Percentiles rank a stretch among this genome's conserved stretches.
Evolutionary conservation across 129 eudicot genomes (phyloP).

Genomic region (Mikania micrantha): DNA sequence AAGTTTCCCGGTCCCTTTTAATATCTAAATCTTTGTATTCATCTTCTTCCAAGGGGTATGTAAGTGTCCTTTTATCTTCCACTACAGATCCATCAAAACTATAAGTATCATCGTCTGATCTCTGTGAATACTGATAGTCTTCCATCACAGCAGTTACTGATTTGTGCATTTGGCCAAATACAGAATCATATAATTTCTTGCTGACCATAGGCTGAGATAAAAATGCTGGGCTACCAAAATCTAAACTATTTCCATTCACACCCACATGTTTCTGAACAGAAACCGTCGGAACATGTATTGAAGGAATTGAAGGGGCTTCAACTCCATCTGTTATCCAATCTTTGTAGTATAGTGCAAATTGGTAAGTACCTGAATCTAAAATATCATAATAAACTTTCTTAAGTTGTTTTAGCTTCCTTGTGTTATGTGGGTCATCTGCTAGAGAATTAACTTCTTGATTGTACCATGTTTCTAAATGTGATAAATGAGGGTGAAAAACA

Average conservation of each 20-base stretch:
- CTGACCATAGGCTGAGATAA: constrained; percentile 57
- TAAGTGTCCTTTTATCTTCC: constrained; percentile 42
- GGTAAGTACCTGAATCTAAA: constrained; percentile 65
- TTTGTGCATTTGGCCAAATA: constrained; percentile 35
- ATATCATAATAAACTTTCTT: constrained; percentile 53
- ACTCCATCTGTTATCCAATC: constrained; percentile 75
- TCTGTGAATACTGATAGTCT: constrained; percentile 32
- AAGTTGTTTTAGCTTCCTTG: constrained; percentile 54
- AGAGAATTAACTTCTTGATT: constrained; percentile 42
- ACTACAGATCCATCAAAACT: constrained; percentile 43
- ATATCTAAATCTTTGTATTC: constrained; percentile 21
- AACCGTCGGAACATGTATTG: constrained; percentile 45
- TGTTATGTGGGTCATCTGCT: constrained; percentile 32
- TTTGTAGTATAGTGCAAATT: constrained; percentile 68
- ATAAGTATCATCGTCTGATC: constrained; percentile 31
- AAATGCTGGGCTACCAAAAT: constrained; percentile 29
- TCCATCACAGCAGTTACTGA: constrained; percentile 31
- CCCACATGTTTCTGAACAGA: constrained; percentile 31
- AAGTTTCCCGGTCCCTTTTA: constrained; percentile 18
- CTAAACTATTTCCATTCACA: constrained; percentile 27
- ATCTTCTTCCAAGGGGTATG: constrained; percentile 29
- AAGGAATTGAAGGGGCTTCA: constrained; percentile 68
- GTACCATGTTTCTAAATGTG: constrained; percentile 59
- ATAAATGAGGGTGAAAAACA: constrained; percentile 62
- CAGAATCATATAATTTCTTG: constrained; percentile 53